Evolutionary conservation across 164 flowering plant species (phyloP), one percentile per base, ranked within the genome.

Genomic region (Magnolia officinalis): DNA sequence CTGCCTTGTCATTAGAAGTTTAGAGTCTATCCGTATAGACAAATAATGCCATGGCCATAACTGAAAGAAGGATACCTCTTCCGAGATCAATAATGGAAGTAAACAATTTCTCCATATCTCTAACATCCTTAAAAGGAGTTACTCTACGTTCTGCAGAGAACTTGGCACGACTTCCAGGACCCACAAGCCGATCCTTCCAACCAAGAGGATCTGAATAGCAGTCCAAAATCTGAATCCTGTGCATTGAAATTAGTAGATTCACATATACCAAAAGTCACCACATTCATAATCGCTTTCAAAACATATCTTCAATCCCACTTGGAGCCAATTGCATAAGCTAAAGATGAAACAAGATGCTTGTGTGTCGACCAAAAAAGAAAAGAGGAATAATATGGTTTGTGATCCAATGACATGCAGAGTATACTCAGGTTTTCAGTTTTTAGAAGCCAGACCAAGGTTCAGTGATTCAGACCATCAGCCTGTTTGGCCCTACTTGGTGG

Each of bases 141-240:
- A 74, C 83, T 23, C 37, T 26, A 45, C 52, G 67, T 74, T 82
- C 85, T 2, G 63, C 50, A 1, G 77, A 77, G 23, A 59, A 50
- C n/a, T 66, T 75, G 1, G 50, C 19, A 64, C 50, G 31, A 29
- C 45, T 74, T 67, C 81, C 85, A 66, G 52, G 49, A 73, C 77
- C 85, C 75, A 37, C 50, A 67, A 85, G 82, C 81, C 69, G 78
- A 69, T 83, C 81, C 78, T 87, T 92, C 99, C 99, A 96, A 51
- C 99, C 97, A 78, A 92, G 89, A 55, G 98, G 98, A 82, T 96
- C 98, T 8, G 92, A 81, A 80, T 90, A 92, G 81, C 97, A 91
- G 79, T 94, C 98, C 87, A 96, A 78, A 79, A 96, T 84, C 79
- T 75, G 81, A 78, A 92, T 72, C 97, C 99, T 95, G 77, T 13